Percentiles rank a stretch among this genome's conserved stretches.
phyloP scores from a whole-genome alignment of 306 rosid species.

The Vigna reflexopilosa region DNA sequence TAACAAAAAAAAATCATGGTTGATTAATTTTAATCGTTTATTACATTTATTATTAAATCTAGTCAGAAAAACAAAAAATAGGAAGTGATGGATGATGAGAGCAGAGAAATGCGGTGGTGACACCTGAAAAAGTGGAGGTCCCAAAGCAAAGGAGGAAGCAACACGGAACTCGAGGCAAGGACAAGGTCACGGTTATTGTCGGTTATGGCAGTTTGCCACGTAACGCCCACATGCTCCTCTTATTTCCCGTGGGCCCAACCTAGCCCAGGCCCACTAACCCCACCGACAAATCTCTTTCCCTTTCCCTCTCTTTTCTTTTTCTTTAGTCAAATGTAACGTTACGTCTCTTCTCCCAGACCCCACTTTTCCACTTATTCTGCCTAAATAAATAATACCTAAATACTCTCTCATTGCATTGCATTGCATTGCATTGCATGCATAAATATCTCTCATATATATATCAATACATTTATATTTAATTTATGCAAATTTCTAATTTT shows the following conservation, averaged over 20 bases:
- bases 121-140: conserved; percentile 9
- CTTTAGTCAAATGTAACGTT: not conserved
- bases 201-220: conserved; percentile 92
- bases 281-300: conserved; percentile 15
- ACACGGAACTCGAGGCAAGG: conserved; percentile 50
- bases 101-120: not conserved
- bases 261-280: not conserved
- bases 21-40: no score
- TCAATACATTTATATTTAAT: no score
- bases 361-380: no score
- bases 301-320: not conserved
- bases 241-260: conserved; percentile 34
- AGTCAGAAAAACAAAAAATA: no score
- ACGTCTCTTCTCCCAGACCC: not conserved
- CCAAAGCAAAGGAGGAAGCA: not conserved
- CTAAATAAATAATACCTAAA: no score
- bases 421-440: no score
- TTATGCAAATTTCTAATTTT: no score
- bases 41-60: no score
- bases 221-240: conserved; percentile 67
- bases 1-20: no score
- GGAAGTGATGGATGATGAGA: not conserved
- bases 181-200: conserved; percentile 88
- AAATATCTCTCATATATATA: no score
- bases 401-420: no score